These are phyloP conservation scores for Aureobasidium uvarum DNA, from an alignment of 2,329 filamentous ascomycete genomes.

Conservation along the genomic window DNA sequence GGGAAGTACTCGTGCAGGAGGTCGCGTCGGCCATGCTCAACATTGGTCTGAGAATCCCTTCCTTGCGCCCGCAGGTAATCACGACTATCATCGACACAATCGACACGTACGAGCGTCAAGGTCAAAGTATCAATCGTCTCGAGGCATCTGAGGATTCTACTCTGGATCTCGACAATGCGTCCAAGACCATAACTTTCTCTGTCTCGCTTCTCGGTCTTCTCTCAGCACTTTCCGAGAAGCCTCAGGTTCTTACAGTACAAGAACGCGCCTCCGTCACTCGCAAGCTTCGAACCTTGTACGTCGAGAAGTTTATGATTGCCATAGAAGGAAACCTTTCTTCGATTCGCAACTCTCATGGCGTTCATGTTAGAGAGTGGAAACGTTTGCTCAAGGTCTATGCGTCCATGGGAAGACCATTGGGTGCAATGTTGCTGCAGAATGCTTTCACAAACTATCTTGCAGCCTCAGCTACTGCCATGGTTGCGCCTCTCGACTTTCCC, in stretches of 20 bases:
- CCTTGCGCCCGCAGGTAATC: constrained; percentile 64
- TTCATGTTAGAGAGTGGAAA: constrained; percentile 82
- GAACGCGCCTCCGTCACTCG: constrained; percentile 73
- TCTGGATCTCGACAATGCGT: constrained; percentile 51
- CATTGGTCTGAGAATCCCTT: constrained; percentile 62
- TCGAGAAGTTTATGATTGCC: constrained; percentile 78
- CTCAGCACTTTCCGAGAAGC: constrained; percentile 73
- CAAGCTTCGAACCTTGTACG: constrained; percentile 69
- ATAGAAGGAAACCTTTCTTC: constrained; percentile 89
- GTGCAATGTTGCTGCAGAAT: constrained; percentile 86
- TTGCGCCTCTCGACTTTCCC: constrained; percentile 61
- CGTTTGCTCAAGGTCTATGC: constrained; percentile 81
- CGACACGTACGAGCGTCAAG: constrained; percentile 37
- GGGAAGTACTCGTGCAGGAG: constrained; percentile 76
- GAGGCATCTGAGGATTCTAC: not conserved
- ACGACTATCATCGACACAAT: constrained; percentile 70
- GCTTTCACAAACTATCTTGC: constrained; percentile 84
- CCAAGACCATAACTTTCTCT: constrained; percentile 64
- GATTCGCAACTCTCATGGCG: constrained; percentile 72
- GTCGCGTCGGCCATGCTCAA: constrained; percentile 79
- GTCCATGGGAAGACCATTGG: constrained; percentile 72
- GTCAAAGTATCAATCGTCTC: constrained; percentile 1
- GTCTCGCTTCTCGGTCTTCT: constrained; percentile 89
- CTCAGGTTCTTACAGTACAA: constrained; percentile 74
- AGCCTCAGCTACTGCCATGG: constrained; percentile 70